phyloP scores from a whole-genome alignment of 2,329 filamentous ascomycete species.

The Aspergillus viridinutans region DNA sequence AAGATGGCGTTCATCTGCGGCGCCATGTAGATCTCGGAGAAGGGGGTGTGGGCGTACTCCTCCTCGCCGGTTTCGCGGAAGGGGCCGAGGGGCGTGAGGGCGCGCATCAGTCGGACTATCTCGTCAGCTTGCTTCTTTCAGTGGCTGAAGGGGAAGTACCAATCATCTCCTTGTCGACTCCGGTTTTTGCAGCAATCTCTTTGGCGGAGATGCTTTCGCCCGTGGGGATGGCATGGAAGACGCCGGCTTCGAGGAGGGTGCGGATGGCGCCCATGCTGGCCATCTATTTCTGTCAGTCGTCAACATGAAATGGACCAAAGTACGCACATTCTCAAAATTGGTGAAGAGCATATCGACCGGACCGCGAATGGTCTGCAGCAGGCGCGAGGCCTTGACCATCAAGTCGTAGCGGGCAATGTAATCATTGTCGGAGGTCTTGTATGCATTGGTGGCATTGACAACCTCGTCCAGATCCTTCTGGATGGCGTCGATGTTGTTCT shows the following conservation, averaged over 20 bases:
- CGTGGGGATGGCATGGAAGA: slow-evolving; percentile 18
- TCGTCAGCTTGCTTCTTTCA: not conserved
- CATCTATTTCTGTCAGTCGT: slow-evolving; percentile 5
- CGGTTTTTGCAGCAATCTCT: slow-evolving; percentile 8
- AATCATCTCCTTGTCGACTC: slow-evolving; percentile 7
- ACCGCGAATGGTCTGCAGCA: slow-evolving; percentile 16
- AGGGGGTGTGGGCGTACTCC: slow-evolving; percentile 17
- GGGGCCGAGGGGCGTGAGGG: slow-evolving; percentile 13
- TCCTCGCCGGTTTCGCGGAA: slow-evolving; percentile 16
- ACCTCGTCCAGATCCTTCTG: slow-evolving; percentile 7
- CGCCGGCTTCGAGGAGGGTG: slow-evolving; percentile 16
- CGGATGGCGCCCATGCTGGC: slow-evolving; percentile 17
- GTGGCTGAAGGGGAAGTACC: not conserved
- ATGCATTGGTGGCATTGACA: not conserved
- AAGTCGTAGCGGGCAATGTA: slow-evolving; percentile 4
- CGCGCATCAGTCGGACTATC: slow-evolving; percentile 19
- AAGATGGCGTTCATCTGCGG: slow-evolving; percentile 12
- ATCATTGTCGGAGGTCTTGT: not conserved
- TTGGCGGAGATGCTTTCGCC: slow-evolving; percentile 12
- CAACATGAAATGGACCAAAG: too few relatives aligned
- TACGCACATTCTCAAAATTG: slow-evolving; percentile 14
- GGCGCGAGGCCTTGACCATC: slow-evolving; percentile 5
- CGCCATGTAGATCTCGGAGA: slow-evolving; percentile 14
- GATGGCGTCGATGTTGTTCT: not conserved
- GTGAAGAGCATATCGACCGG: slow-evolving; percentile 18